A percentile compares a stretch with the other conserved stretches of the same genome.
These are phyloP conservation scores for Citrullus colocynthis DNA, from an alignment of 306 rosid species.

Conservation along the genomic window DNA sequence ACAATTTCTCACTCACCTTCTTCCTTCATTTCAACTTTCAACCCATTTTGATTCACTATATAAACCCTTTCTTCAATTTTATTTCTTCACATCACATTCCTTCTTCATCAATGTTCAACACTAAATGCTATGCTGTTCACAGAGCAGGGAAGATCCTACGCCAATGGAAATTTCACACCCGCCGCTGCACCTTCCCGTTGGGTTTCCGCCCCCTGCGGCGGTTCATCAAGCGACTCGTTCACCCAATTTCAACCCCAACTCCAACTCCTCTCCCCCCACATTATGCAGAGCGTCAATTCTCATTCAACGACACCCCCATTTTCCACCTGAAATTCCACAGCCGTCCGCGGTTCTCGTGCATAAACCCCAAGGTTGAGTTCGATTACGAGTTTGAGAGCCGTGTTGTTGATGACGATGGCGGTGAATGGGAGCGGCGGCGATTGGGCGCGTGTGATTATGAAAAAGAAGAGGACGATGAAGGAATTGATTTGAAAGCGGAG, in stretches of 20 bases:
- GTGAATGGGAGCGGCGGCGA: background rate
- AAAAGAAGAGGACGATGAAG: background rate
- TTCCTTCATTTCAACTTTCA: background rate
- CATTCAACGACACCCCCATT: background rate
- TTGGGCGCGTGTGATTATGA: background rate
- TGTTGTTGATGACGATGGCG: background rate
- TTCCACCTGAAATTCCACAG: background rate
- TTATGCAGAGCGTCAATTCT: background rate
- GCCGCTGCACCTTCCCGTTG: background rate
- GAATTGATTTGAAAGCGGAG: conserved; percentile 4
- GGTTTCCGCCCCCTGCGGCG: background rate
- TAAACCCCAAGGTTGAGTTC: background rate
- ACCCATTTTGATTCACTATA: background rate
- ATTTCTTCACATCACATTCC: background rate
- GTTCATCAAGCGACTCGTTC: background rate
- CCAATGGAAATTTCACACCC: background rate
- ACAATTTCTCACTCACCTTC: background rate
- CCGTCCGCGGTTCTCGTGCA: background rate
- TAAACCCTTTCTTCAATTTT: background rate
- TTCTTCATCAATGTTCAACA: background rate
- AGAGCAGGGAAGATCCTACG: background rate
- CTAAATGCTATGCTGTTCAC: background rate
- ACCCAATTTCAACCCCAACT: background rate
- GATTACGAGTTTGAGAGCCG: background rate
- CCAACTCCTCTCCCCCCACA: background rate